These are phyloP conservation scores for Cupressus sempervirens DNA, from an alignment of 75 land plant species.

Conservation along the genomic window DNA sequence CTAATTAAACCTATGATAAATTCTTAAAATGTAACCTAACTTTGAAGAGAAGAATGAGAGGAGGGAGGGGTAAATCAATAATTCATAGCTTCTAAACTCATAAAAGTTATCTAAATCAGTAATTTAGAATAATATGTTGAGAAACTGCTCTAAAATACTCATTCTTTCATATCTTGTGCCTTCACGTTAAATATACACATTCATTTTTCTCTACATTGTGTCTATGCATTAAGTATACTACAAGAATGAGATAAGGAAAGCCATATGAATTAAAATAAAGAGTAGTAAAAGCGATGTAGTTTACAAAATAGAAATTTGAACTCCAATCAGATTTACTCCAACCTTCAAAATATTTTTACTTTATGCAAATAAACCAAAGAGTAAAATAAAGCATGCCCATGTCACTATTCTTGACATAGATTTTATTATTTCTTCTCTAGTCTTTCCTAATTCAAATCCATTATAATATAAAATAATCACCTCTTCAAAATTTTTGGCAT, in stretches of 20 bases:
- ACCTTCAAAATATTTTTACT: neutral
- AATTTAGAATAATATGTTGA: neutral
- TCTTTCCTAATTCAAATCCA: neutral
- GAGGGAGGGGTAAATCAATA: no score
- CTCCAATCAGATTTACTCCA: neutral
- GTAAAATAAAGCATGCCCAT: neutral
- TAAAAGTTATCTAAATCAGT: no score
- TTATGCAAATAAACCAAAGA: neutral
- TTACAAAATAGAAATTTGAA: neutral
- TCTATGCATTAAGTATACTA: neutral
- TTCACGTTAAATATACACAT: no score
- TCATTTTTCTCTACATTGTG: neutral
- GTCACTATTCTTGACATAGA: neutral
- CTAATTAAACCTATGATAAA: no score
- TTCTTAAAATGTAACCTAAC: no score
- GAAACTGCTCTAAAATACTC: neutral
- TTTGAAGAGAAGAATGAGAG: no score
- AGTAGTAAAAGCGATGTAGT: no score
- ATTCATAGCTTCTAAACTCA: no score
- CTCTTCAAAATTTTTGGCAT: constrained; percentile 29
- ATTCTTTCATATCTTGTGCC: no score
- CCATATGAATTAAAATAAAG: neutral
- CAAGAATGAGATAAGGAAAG: neutral
- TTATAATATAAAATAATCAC: constrained; percentile 22
- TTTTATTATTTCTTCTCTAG: neutral